phyloP scores from a whole-genome alignment of 2,329 filamentous ascomycete genomes.

The Fusarium sp. region DNA sequence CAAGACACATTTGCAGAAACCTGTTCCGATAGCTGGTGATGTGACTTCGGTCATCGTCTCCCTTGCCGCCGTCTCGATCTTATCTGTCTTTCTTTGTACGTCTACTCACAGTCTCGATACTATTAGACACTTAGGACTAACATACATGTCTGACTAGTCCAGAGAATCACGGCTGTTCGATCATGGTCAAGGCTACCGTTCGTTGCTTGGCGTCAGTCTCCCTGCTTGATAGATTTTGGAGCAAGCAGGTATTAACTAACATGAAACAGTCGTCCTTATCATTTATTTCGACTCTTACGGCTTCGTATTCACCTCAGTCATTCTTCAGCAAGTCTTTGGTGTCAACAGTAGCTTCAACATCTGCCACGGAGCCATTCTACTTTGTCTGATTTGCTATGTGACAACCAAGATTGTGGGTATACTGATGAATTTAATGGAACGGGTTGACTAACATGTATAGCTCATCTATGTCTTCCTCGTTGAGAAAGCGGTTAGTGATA shows the following conservation, averaged over 20 bases:
- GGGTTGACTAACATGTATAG: conserved; percentile 41
- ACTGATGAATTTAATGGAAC: neutral
- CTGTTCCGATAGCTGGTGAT: conserved; percentile 52
- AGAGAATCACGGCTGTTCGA: conserved; percentile 54
- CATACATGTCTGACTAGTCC: conserved; percentile 47
- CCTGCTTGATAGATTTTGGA: neutral
- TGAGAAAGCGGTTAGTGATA: conserved; percentile 67
- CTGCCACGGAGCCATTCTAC: conserved; percentile 69
- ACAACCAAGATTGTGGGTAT: conserved; percentile 66
- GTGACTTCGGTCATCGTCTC: conserved; percentile 54
- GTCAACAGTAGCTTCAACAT: conserved; percentile 63
- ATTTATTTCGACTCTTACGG: conserved; percentile 71
- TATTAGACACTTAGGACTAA: conserved; percentile 10
- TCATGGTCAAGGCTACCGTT: conserved; percentile 58
- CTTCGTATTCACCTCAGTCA: conserved; percentile 69
- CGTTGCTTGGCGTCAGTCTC: conserved; percentile 58
- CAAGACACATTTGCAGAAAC: conserved; percentile 20
- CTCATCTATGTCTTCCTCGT: conserved; percentile 75
- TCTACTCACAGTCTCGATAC: neutral
- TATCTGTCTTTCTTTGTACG: conserved; percentile 56
- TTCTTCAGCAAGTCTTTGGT: conserved; percentile 69
- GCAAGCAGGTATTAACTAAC: neutral
- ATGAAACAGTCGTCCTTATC: conserved; percentile 65
- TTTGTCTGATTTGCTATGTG: conserved; percentile 72
- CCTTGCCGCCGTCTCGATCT: conserved; percentile 51